These are phyloP conservation scores for Aspergillus ustus DNA, from an alignment of 2,329 filamentous ascomycete species.

Conservation along the genomic window DNA sequence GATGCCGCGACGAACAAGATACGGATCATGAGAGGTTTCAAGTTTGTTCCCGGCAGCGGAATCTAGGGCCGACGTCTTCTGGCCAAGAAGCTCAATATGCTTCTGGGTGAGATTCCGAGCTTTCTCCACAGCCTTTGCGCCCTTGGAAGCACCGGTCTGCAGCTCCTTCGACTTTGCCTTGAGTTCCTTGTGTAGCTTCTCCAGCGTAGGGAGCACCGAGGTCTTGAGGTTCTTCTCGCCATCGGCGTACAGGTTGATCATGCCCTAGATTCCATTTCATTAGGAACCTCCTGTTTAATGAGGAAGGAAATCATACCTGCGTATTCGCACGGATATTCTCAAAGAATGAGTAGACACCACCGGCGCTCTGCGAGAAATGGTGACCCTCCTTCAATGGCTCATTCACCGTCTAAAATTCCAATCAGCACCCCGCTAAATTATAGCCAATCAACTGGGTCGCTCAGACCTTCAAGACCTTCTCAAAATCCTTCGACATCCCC, in stretches of 20 bases:
- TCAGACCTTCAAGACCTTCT: conserved; percentile 82
- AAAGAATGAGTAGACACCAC: conserved; percentile 86
- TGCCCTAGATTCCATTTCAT: conserved; percentile 57
- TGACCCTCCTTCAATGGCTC: conserved; percentile 85
- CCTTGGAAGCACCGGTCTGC: conserved; percentile 76
- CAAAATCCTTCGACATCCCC: conserved; percentile 88
- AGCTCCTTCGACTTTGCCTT: conserved; percentile 96
- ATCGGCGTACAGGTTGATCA: conserved; percentile 87
- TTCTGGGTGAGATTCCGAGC: conserved; percentile 85
- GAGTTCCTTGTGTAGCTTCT: conserved; percentile 91
- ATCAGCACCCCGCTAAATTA: conserved; percentile 13
- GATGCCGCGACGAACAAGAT: conserved; percentile 81
- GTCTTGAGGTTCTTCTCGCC: conserved; percentile 90
- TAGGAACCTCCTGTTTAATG: not conserved
- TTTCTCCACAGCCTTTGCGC: conserved; percentile 90
- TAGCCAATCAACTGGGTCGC: conserved; percentile 11
- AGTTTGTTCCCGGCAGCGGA: conserved; percentile 70
- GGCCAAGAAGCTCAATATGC: conserved; percentile 90
- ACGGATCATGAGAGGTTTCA: conserved; percentile 78
- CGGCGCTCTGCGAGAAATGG: conserved; percentile 90
- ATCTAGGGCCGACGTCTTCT: conserved; percentile 80
- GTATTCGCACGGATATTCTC: conserved; percentile 94
- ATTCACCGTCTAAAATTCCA: conserved; percentile 69
- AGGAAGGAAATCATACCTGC: conserved; percentile 56
- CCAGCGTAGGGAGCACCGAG: conserved; percentile 83